Percentiles rank a stretch among this genome's conserved stretches.
phyloP scores from a whole-genome alignment of 345 rosid genomes.

The Eucalyptus rudis region DNA sequence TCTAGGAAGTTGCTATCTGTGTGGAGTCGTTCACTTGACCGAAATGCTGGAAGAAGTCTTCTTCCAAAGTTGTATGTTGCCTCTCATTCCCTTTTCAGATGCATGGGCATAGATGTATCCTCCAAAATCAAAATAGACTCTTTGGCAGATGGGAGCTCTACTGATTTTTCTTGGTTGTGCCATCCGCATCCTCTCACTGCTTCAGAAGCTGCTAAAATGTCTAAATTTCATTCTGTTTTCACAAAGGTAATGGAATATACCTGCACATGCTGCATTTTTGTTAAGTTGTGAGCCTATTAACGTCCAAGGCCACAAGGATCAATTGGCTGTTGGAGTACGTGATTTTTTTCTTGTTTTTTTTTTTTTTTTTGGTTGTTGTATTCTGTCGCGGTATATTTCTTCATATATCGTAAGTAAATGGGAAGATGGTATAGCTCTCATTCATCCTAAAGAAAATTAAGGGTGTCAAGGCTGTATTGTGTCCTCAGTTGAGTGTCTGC shows the following conservation, averaged over 20 bases:
- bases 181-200: slow-evolving; percentile 6
- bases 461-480: not conserved
- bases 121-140: slow-evolving; percentile 5
- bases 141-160: slow-evolving; percentile 7
- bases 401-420: not conserved
- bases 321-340: not conserved
- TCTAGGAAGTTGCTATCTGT: slow-evolving; percentile 43
- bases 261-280: not conserved
- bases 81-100: slow-evolving; percentile 54
- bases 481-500: not conserved
- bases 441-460: not conserved
- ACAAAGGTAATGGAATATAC: slow-evolving; percentile 26
- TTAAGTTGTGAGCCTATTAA: not conserved
- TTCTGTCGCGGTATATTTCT: not conserved
- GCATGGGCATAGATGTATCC: slow-evolving; percentile 16
- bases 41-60: slow-evolving; percentile 27
- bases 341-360: not conserved
- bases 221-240: slow-evolving; percentile 27
- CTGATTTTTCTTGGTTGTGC: slow-evolving; percentile 1
- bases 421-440: not conserved
- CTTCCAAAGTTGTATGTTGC: slow-evolving; percentile 44
- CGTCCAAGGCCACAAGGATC: not conserved
- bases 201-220: slow-evolving; percentile 44
- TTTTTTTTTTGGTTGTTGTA: not conserved
- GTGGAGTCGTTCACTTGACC: slow-evolving; percentile 40